Percentiles rank a stretch among this genome's conserved stretches.
Evolutionary conservation across 2,329 filamentous ascomycete species (phyloP).

Genomic region (Sarocladium strictum): DNA sequence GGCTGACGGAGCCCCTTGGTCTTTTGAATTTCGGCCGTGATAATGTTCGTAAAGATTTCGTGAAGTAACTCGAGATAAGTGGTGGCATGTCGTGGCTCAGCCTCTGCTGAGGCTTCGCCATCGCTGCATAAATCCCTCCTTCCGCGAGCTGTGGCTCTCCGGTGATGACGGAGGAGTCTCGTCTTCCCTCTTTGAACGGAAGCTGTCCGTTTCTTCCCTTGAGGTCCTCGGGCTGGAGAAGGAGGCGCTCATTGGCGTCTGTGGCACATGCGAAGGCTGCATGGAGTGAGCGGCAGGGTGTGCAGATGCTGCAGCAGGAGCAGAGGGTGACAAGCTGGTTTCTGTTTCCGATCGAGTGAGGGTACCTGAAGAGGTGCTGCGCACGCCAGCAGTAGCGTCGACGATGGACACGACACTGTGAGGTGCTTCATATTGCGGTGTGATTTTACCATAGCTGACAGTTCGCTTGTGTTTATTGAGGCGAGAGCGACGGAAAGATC

Average conservation of each 20-base stretch:
- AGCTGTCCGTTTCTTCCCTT: constrained; percentile 1
- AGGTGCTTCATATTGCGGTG: constrained; percentile 30
- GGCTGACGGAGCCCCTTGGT: not conserved
- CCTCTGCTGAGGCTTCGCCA: not conserved
- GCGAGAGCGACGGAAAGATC: constrained; percentile 33
- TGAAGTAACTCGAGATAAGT: not conserved
- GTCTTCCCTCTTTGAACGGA: constrained; percentile 8
- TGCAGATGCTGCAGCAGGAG: not conserved
- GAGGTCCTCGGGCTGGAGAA: constrained; percentile 2
- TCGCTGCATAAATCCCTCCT: not conserved
- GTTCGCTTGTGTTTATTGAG: constrained; percentile 41
- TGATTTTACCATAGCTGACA: constrained; percentile 33
- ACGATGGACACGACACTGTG: constrained; percentile 26
- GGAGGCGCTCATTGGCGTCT: not conserved
- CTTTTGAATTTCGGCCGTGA: constrained; percentile 1
- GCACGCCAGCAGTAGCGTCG: constrained; percentile 17
- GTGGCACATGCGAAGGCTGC: constrained; percentile 10
- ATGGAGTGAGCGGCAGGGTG: not conserved
- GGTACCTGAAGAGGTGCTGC: constrained; percentile 14
- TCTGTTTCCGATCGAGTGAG: not conserved
- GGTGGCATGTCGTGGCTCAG: not conserved
- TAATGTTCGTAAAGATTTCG: not conserved
- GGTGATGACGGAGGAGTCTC: constrained; percentile 10
- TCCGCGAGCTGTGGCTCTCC: constrained; percentile 10
- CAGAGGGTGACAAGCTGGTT: not conserved